Conservation (phyloP, 2,329 filamentous ascomycete species). For the Claviceps pazoutovae region DNA sequence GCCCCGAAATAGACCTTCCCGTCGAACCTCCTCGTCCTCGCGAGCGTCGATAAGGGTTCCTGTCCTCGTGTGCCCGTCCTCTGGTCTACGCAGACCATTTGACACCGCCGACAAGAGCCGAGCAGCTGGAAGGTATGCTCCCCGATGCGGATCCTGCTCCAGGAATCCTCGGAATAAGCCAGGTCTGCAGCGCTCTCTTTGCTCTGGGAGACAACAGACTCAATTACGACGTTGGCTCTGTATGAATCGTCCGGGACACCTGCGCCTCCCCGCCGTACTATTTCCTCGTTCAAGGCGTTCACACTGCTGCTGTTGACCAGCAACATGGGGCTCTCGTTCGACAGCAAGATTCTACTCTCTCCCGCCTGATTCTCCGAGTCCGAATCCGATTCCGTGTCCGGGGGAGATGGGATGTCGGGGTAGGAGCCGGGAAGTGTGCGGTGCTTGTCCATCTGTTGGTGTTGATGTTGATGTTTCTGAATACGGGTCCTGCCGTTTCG, state of each 20-base stretch:
- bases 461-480: constrained; percentile 44
- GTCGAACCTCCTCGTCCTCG: constrained; percentile 70
- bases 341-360: constrained; percentile 52
- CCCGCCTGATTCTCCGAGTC: constrained; percentile 22
- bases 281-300: constrained; percentile 59
- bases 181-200: constrained; percentile 23
- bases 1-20: constrained; percentile 84
- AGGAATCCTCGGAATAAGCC: constrained; percentile 69
- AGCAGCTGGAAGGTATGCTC: constrained; percentile 53
- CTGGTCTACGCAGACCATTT: constrained; percentile 94
- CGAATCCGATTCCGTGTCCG: constrained; percentile 44
- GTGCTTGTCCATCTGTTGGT: constrained; percentile 18
- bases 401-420: constrained; percentile 38
- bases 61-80: constrained; percentile 60
- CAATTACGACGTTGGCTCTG: constrained; percentile 73
- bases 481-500: constrained; percentile 62
- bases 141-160: constrained; percentile 56
- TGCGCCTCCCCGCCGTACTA: constrained; percentile 47
- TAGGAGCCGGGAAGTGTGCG: constrained; percentile 38
- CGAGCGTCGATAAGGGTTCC: constrained; percentile 79
- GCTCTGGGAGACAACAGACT: constrained; percentile 18
- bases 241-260: constrained; percentile 62
- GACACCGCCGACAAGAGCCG: constrained; percentile 75
- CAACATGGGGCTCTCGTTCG: constrained; percentile 90
- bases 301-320: constrained; percentile 71